Base-by-base conservation (phyloP, 2,329 filamentous ascomycete genomes). In the Fusarium chuoi region DNA sequence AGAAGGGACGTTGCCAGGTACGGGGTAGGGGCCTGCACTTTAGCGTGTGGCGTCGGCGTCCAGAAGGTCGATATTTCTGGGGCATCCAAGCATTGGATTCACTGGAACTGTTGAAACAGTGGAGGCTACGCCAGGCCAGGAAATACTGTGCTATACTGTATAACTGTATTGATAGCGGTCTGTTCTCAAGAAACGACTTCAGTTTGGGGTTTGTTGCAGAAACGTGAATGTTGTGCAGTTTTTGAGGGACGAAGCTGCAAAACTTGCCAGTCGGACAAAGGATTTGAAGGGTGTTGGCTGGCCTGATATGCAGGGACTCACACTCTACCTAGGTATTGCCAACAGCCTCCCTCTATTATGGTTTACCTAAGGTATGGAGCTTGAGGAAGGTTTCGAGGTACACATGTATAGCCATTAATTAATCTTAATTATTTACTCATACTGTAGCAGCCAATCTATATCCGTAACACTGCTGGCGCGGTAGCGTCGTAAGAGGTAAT, bases 51-150 rank as follows among this genome's bases (percentile, higher is more conserved):
- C 73, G 73, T 45, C 45, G 69, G 69, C 59, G 69, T 70, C 58
- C 59, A 75, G 73, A 73, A 75, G 68, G 54, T 62, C 57, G 59
- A 61, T 67, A 67, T 68, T 74, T 75, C 73, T 75, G 73, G 73
- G 65, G 73, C 69, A 67, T 56, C 41, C 59, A 49, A 75, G 49
- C 58, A 59, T 33, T 48, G 45, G n/a, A n/a, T n/a, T n/a, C n/a
- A n/a, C n/a, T n/a, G n/a, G n/a, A 51, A 55, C 39, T 62, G 61
- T 68, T 74, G 69, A 68, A 71, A 75, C 73, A 62, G 45, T 30
- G 45, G 45, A 48, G 62, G 48, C 58, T 58, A 65, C 56, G 58
- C 69, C 60, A 45, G 63, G 15, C 46, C 55, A 51, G 42, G 28
- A 52, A 51, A 56, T 56, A 60, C 52, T 65, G 66, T 54, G 38